Evolutionary conservation across 768 basidiomycete species (phyloP).

Genomic region (Lactifluus pinguis): DNA sequence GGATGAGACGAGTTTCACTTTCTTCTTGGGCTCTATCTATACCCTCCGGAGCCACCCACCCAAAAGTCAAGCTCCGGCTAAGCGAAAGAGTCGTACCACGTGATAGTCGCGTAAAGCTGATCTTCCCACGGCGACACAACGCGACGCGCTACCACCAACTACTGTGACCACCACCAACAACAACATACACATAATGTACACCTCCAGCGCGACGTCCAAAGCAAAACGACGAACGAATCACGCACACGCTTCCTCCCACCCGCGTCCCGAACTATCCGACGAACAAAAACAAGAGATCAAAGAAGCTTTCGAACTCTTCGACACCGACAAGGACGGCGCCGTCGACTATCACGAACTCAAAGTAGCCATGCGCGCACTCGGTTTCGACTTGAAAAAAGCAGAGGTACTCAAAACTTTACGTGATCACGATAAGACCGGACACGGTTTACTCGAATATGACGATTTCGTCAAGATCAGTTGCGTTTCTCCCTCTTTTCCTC

Average conservation of each 20-base stretch:
- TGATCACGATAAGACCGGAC: constrained; percentile 80
- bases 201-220: constrained; percentile 56
- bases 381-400: constrained; percentile 97
- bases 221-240: constrained; percentile 41
- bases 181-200: constrained; percentile 35
- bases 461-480: constrained; percentile 89
- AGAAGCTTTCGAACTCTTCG: constrained; percentile 98
- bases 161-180: not conserved
- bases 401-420: constrained; percentile 92
- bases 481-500: constrained; percentile 26
- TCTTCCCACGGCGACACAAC: too few species aligned
- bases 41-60: too few species aligned
- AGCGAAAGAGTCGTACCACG: too few species aligned
- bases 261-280: constrained; percentile 76
- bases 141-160: not conserved
- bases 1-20: too few species aligned
- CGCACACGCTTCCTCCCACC: constrained; percentile 39
- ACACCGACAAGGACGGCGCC: constrained; percentile 94
- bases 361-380: constrained; percentile 95
- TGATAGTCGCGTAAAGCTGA: too few species aligned
- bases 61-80: too few species aligned
- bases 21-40: not conserved
- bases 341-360: constrained; percentile 99
- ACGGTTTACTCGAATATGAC: constrained; percentile 82
- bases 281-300: constrained; percentile 95